These are phyloP conservation scores for Neurospora tetraspora DNA, from an alignment of 495 filamentous ascomycete genomes.

Conservation along the genomic window DNA sequence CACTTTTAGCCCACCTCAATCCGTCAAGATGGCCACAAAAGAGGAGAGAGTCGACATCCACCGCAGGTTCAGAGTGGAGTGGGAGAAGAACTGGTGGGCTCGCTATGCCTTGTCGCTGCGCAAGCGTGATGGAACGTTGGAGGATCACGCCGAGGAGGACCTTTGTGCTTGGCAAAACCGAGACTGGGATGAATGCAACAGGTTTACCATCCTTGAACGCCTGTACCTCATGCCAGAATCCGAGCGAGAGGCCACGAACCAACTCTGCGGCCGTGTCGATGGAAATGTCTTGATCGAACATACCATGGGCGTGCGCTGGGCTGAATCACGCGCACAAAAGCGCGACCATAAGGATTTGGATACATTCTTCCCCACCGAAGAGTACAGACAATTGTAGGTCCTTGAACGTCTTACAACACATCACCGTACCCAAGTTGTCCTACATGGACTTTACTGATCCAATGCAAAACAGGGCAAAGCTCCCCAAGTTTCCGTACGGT, in stretches of 20 bases:
- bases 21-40: neutral
- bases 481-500: neutral
- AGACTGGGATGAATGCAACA: neutral
- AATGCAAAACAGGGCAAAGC: neutral
- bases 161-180: neutral
- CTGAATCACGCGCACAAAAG: neutral
- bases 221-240: neutral
- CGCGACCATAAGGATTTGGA: no score
- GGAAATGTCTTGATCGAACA: neutral
- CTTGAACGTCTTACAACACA: neutral
- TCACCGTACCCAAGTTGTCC: neutral
- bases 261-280: neutral
- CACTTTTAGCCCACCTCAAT: neutral
- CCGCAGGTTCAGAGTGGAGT: neutral
- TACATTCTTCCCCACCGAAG: neutral
- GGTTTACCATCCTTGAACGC: neutral
- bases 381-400: neutral
- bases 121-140: neutral
- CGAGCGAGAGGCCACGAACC: neutral
- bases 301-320: neutral
- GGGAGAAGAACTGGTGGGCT: neutral
- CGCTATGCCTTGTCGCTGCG: neutral
- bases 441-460: neutral
- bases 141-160: neutral
- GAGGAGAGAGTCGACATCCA: neutral